Evolutionary conservation across 306 rosid species (phyloP).

Genomic region (Quercus ilex): DNA sequence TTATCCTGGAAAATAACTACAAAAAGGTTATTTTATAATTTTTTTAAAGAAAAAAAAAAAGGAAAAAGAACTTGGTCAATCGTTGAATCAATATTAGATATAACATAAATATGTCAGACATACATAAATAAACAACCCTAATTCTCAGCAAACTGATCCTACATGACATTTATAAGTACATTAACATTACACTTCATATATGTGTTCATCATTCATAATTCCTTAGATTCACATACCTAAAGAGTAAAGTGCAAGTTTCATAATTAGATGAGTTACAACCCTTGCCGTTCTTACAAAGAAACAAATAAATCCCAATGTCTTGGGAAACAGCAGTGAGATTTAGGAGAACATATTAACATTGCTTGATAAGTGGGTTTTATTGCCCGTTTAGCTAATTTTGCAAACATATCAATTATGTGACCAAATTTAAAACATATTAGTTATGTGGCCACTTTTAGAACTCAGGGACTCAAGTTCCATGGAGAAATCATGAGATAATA

Average conservation of each 20-base stretch:
- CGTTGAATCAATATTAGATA: conserved; percentile 1
- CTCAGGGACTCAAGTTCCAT: too few species aligned
- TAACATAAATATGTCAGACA: not conserved
- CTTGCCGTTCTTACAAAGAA: too few species aligned
- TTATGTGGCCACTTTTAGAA: too few species aligned
- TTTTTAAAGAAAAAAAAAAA: not conserved
- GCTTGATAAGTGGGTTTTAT: not conserved
- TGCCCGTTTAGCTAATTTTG: too few species aligned
- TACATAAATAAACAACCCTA: too few species aligned
- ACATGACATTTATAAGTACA: not conserved
- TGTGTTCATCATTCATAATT: not conserved
- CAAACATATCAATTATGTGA: too few species aligned
- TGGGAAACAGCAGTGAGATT: not conserved
- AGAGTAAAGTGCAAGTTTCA: not conserved
- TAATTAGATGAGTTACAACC: too few species aligned
- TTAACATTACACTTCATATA: not conserved
- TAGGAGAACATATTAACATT: not conserved
- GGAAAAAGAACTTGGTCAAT: not conserved
- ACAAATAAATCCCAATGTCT: not conserved
- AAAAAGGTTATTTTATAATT: not conserved
- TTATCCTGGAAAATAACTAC: conserved; percentile 28
- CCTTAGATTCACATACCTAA: not conserved
- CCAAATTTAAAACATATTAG: too few species aligned
- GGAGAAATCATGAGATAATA: too few species aligned
- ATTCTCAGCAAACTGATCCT: not conserved